Base-by-base conservation (phyloP, 2,329 filamentous ascomycete species). In the Orbilia blumenaviensis region DNA sequence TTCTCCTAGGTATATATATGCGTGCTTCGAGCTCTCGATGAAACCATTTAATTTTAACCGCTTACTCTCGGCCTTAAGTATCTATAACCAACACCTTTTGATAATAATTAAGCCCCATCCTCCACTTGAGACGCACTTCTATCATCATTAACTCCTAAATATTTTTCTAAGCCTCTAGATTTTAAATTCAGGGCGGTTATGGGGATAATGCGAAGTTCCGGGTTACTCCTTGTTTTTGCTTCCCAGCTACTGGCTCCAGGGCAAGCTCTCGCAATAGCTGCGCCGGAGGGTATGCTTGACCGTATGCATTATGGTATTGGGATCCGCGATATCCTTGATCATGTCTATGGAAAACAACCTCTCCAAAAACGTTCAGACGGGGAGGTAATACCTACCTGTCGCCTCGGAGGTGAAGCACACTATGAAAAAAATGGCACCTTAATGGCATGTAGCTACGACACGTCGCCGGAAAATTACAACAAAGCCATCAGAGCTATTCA, bases 301-400 rank as follows among this genome's bases (percentile, higher is more conserved):
- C 69, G 69, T 14, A 8, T 23, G 7, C 42, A 67, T 12, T 67
- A 75, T 38, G 69, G 54, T 6, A 3, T 67, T 10, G 32, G 63
- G 1, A 48, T 63, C 44, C 62, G 62, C 3, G 63, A 75, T 27
- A 32, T 67, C 14, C 3, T 75, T 14, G 63, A 75, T 8, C 62
- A 75, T 21, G 12, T 75, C 21, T 75, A 75, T 25, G 69, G 63
- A n/a, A 34, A 32, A 10, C 42, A n/a, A 2, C 8, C 16, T 21
- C 62, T 75, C 14, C 23, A 23, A 6, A 66, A 61, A 29, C 42
- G 69, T 12, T 44, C 38, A 16, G 56, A 67, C 21, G 44, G 46
- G 1, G 34, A 18, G 14, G 2, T n/a, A 18, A 3, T 50, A 16
- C 36, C 27, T 14, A 6, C n/a, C 16, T 75, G 71, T 38, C 25